These are phyloP conservation scores for Exophiala calicioides DNA, from an alignment of 2,329 filamentous ascomycete species.

Conservation along the genomic window DNA sequence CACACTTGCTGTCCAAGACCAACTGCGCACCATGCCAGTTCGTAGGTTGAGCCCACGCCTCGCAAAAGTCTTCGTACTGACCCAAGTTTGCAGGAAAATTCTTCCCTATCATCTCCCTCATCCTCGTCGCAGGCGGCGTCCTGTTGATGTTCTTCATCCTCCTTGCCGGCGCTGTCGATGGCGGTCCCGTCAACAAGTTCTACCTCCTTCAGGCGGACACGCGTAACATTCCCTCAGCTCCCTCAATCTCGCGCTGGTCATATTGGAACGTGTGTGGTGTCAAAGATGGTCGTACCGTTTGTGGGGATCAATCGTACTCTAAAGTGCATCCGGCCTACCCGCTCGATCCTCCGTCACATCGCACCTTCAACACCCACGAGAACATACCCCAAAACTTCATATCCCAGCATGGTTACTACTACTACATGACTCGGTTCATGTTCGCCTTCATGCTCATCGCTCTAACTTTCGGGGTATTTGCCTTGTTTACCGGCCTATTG, in stretches of 20 bases:
- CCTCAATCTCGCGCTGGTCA: constrained; percentile 75
- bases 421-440: constrained; percentile 84
- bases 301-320: constrained; percentile 64
- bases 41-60: constrained; percentile 34
- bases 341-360: constrained; percentile 59
- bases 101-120: constrained; percentile 58
- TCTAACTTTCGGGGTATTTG: constrained; percentile 67
- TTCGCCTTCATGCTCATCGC: constrained; percentile 89
- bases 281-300: constrained; percentile 41
- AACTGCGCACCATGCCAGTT: constrained; percentile 27
- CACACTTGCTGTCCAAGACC: background rate
- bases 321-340: constrained; percentile 62
- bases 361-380: constrained; percentile 60
- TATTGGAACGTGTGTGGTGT: constrained; percentile 81
- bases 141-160: constrained; percentile 67
- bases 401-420: constrained; percentile 68
- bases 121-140: constrained; percentile 63
- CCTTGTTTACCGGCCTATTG: constrained; percentile 49
- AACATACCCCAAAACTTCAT: constrained; percentile 58
- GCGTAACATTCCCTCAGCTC: constrained; percentile 67
- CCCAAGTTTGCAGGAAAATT: constrained; percentile 50
- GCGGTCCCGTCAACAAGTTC: constrained; percentile 66
- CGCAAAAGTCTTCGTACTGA: background rate
- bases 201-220: constrained; percentile 87
- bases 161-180: constrained; percentile 59